Base-by-base conservation (phyloP, 2,329 filamentous ascomycete species). In the Penicillium sp. region DNA sequence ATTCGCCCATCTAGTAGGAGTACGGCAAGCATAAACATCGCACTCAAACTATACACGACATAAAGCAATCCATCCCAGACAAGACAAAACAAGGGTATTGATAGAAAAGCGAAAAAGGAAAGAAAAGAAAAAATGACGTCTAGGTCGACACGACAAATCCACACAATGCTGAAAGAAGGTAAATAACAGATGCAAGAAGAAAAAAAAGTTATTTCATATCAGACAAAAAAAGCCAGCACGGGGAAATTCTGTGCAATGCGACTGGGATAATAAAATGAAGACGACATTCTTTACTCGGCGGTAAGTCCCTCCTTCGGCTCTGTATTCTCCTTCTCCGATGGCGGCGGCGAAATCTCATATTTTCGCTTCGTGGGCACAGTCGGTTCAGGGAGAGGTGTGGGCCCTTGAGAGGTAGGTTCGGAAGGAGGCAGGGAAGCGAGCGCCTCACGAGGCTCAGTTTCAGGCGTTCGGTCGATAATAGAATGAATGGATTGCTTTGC, bases 401-500 rank as follows among this genome's bases (percentile, higher is more conserved):
- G 59, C 17, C 54, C 52, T 37, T 61, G 65, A 1, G 55, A 50
- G n/a, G 52, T 39, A 6, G 59, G 40, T 34, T 68, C 66, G 1
- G 60, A 60, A 21, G 64, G 50, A 3, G 61, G 51, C 10, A 61
- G 48, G 0, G 65, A 49, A 13, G 61, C 49, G 12, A 61, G 42
- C 13, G 56, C 56, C 39, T 66, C 66, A 30, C 65, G 61, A 6
- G 54, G 46, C 17, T 64, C 61, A 5, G 53, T 48, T 23, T 65
- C 60, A 0, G 68, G 68, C 6, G 67, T 62, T 9, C 66, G 64
- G 51, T 74, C 71, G 44, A 74, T 72, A 32, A 74, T 73, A 2
- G 70, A 72, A 2, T 69, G 71, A 36, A 74, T 74, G 18, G 70
- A 68, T 33, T 72, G 70, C 56, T 73, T 73, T 21, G 61, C 68